Base-by-base conservation (phyloP, 2,329 filamentous ascomycete genomes). In the Albophoma yamanashiensis region DNA sequence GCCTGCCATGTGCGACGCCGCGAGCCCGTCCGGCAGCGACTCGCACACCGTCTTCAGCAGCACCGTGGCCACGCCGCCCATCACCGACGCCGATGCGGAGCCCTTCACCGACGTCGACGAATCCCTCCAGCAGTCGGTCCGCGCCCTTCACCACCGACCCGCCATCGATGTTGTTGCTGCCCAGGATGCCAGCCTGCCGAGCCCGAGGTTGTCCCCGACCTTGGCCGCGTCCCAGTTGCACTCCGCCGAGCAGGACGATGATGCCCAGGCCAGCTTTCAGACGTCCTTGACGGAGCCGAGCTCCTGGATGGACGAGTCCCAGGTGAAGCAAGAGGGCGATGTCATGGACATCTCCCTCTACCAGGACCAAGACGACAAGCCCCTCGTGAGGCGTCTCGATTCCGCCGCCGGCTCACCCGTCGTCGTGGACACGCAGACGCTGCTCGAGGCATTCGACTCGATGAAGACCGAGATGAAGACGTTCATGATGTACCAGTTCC, bases 401-500 rank as follows among this genome's bases (percentile, higher is more conserved):
- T 34, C 34, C 1, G 42, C 34, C 20, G 59, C 62, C 31, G 61
- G 61, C 20, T 43, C 61, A 2, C 68, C 71, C 0, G 61, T 71
- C n/a, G 72, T 93, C 25, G 83, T 92, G 75, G 90, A 95, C 67
- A 89, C 93, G n/a, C 89, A 89, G 9, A 84, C 82, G 20, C 90
- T 99, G 80, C 77, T 99, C 20, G 89, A 96, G 66, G 87, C 87
- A 2, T 99, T 97, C 67, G 93, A 97, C 71, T 84, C 89, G 8
- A 89, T 99, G 81, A 92, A 93, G 2, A 85, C 89, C 53, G 89
- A 94, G 67, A 86, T 99, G 83, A 94, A 99, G 75, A 89, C 89
- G 0, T 96, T 96, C 70, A 88, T 99, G 75, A 96, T 99, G 86
- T 97, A 95, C 71, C 93, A 99, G 70, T 85, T 99, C 59, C 82